A percentile compares a stretch with the other conserved stretches of the same genome.
Conservation (phyloP, 2,329 filamentous ascomycete genomes). For the Microsporum audouinii region DNA sequence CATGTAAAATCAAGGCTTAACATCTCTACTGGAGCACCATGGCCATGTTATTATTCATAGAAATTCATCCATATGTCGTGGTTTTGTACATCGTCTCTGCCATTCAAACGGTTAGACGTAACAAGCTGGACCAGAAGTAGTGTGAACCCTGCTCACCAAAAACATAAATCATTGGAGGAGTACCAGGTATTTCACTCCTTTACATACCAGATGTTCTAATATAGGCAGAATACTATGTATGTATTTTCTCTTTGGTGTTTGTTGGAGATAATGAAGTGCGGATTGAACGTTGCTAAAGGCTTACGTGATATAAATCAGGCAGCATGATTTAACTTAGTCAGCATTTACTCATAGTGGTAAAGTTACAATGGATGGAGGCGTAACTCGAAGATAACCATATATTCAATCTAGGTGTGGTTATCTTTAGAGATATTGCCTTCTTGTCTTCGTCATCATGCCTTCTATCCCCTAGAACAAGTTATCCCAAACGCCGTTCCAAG, state of each 20-base stretch:
- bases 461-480: not conserved
- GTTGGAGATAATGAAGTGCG: no score
- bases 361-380: no score
- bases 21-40: not conserved
- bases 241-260: no score
- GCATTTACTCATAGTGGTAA: no score
- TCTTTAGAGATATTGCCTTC: not conserved
- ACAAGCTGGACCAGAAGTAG: not conserved
- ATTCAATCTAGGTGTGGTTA: not conserved
- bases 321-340: no score
- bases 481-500: not conserved
- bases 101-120: not conserved
- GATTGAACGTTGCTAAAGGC: no score
- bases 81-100: not conserved
- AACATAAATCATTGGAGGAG: not conserved
- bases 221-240: no score
- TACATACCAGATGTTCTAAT: no score
- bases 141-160: not conserved
- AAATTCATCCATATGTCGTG: not conserved
- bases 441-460: not conserved
- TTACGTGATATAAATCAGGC: no score
- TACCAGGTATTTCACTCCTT: no score
- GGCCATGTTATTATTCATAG: not conserved
- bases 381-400: not conserved
- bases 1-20: not conserved